Evolutionary conservation across 176 grass and related monocot genomes (phyloP).

Genomic region (Zizania latifolia): DNA sequence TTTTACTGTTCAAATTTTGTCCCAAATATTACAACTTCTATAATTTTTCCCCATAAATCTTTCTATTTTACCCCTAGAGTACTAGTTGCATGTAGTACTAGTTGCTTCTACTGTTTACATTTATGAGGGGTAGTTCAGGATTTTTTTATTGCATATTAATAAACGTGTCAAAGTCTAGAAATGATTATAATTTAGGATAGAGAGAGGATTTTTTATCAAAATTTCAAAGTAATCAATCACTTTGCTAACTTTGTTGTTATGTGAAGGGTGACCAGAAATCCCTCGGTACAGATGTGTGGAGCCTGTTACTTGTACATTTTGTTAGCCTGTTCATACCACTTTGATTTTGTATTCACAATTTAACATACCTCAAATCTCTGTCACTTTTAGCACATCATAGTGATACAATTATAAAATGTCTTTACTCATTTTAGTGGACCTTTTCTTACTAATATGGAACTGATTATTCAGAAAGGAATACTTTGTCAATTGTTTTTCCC

Average conservation of each 20-base stretch:
- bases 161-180: no score
- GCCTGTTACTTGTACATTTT: background rate
- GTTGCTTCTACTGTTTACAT: no score
- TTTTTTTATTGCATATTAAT: background rate
- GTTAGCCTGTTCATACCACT: background rate
- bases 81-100: no score
- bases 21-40: no score
- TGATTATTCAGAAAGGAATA: background rate
- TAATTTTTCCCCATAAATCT: no score
- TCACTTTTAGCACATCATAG: background rate
- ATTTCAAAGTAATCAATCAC: slow-evolving; percentile 7
- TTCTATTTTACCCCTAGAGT: no score
- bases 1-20: no score
- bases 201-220: no score
- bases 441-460: background rate
- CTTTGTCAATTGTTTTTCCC: background rate
- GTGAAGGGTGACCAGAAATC: background rate
- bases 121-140: no score
- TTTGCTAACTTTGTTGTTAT: background rate
- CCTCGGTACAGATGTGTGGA: background rate
- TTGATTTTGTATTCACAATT: slow-evolving; percentile 6
- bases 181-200: no score
- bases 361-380: background rate
- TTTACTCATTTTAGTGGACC: no score
- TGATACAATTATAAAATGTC: background rate